Conservation (phyloP, 371 early-diverging fungal genomes). For the Circinella umbellata region DNA sequence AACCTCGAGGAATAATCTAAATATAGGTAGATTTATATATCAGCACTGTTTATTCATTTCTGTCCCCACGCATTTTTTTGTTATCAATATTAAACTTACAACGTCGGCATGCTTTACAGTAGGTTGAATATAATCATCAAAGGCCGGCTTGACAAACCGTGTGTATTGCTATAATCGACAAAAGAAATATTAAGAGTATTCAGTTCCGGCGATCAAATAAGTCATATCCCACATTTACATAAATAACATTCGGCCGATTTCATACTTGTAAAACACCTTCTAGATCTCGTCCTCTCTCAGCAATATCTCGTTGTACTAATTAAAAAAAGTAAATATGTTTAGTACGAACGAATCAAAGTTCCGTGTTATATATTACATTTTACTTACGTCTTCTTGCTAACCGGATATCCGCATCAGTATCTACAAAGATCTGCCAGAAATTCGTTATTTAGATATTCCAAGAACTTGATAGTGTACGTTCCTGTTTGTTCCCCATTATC, state of each 20-base stretch:
- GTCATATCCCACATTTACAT: not conserved
- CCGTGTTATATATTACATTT: too few relatives aligned
- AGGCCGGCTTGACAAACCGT: conserved; percentile 92
- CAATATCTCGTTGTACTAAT: conserved; percentile 85
- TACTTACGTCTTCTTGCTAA: conserved; percentile 81
- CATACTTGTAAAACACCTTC: conserved; percentile 75
- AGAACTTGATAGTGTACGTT: too few relatives aligned
- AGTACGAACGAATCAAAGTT: not conserved
- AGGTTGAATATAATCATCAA: conserved; percentile 86
- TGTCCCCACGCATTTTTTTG: too few relatives aligned
- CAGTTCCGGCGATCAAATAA: not conserved
- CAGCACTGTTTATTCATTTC: not conserved
- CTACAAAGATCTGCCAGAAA: conserved; percentile 80
- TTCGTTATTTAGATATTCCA: too few relatives aligned
- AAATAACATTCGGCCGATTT: not conserved
- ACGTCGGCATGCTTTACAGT: conserved; percentile 91
- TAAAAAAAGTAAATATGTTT: not conserved
- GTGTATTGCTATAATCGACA: conserved; percentile 69
- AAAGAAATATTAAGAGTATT: too few relatives aligned
- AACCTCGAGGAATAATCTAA: conserved; percentile 87
- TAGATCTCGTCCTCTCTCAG: conserved; percentile 86
- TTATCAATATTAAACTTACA: conserved; percentile 33
- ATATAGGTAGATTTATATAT: not conserved
- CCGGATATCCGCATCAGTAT: conserved; percentile 92
- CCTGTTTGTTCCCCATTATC: not conserved